phyloP scores from a whole-genome alignment of 345 rosid genomes.

The Hibiscus trionum region DNA sequence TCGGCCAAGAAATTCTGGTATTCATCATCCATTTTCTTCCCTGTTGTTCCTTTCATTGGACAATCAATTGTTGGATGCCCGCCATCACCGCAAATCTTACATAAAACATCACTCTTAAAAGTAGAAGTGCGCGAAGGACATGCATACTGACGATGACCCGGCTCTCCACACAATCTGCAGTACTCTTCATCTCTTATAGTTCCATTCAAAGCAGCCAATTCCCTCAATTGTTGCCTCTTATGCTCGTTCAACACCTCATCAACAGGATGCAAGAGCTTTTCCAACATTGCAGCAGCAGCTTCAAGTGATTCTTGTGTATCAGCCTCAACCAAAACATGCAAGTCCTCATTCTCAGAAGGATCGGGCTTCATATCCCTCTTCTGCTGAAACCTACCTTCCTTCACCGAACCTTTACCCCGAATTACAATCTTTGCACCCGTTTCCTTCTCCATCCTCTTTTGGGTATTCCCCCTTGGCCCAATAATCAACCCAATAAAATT shows the following conservation, averaged over 20 bases:
- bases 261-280: slow-evolving; percentile 93
- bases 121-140: slow-evolving; percentile 88
- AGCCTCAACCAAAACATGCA: slow-evolving; percentile 97
- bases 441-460: slow-evolving; percentile 97
- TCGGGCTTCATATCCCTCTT: slow-evolving; percentile 93
- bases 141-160: slow-evolving; percentile 83
- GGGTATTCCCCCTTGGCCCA: slow-evolving; percentile 95
- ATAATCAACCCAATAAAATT: slow-evolving; percentile 87
- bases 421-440: slow-evolving; percentile 95
- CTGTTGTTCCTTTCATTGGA: slow-evolving; percentile 82
- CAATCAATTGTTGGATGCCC: slow-evolving; percentile 99
- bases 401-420: slow-evolving; percentile 90
- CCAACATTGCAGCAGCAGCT: slow-evolving; percentile 95
- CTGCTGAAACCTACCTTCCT: slow-evolving; percentile 90
- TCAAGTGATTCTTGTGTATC: slow-evolving; percentile 86
- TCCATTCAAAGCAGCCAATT: slow-evolving; percentile 94
- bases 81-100: slow-evolving; percentile 98
- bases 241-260: slow-evolving; percentile 96
- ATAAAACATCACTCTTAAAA: slow-evolving; percentile 94
- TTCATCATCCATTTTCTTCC: slow-evolving; percentile 99
- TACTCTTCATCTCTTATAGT: slow-evolving; percentile 96
- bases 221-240: slow-evolving; percentile 96
- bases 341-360: slow-evolving; percentile 89
- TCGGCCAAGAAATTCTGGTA: slow-evolving; percentile 96
- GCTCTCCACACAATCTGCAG: slow-evolving; percentile 90